Percentiles rank a stretch among this genome's conserved stretches.
These are phyloP conservation scores for Microthyrium microscopicum DNA, from an alignment of 2,329 filamentous ascomycete species.

Conservation along the genomic window DNA sequence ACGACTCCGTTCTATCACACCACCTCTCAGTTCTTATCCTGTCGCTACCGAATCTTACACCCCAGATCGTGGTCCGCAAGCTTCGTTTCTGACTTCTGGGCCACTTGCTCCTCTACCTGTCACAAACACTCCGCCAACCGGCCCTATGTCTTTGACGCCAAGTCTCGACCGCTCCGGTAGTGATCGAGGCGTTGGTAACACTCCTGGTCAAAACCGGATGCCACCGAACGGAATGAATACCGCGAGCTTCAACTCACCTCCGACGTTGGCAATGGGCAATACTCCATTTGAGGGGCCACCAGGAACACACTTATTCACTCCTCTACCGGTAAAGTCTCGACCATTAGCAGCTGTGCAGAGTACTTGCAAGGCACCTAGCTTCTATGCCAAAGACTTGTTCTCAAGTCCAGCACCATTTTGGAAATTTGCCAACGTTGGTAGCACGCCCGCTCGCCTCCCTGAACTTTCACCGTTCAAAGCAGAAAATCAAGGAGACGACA, in stretches of 20 bases:
- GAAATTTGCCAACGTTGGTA: conserved; percentile 64
- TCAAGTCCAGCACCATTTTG: conserved; percentile 76
- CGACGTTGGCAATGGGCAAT: conserved; percentile 10
- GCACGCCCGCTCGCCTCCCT: conserved; percentile 40
- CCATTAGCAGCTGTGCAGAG: conserved; percentile 40
- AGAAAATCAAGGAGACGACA: conserved; percentile 17
- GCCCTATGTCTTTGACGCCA: conserved; percentile 5
- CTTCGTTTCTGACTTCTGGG: conserved; percentile 1
- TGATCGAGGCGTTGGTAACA: background rate
- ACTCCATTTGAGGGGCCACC: conserved; percentile 24
- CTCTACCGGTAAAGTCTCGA: conserved; percentile 56
- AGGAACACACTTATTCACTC: conserved; percentile 51
- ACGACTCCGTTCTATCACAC: conserved; percentile 27
- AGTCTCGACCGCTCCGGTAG: conserved; percentile 3
- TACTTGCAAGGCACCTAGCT: conserved; percentile 64
- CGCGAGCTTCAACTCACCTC: conserved; percentile 2
- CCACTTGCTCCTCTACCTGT: conserved; percentile 1
- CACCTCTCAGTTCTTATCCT: conserved; percentile 29
- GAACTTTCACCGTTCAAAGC: conserved; percentile 14
- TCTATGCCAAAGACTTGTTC: conserved; percentile 56
- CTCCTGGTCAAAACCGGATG: conserved; percentile 1
- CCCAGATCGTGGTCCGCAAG: conserved; percentile 34
- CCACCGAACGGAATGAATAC: conserved; percentile 1
- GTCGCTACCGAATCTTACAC: conserved; percentile 36
- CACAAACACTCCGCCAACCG: conserved; percentile 2